Conservation (phyloP, 2,329 filamentous ascomycete genomes). For the Botrytis medusae region DNA sequence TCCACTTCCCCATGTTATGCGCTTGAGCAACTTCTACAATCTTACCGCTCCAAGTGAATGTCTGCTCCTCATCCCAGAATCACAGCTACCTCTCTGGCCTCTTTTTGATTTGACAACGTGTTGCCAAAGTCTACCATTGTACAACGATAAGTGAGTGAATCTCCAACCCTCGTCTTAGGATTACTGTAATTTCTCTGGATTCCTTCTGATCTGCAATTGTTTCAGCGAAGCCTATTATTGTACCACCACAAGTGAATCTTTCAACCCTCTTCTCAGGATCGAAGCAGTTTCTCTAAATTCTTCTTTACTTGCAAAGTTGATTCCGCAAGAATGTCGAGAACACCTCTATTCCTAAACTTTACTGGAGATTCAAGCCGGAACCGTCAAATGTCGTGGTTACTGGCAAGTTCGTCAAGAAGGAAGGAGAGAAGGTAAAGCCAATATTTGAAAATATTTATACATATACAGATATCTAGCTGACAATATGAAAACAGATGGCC, state of each 20-base stretch:
- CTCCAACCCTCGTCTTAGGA: not conserved
- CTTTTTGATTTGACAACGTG: not conserved
- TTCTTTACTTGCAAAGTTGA: not conserved
- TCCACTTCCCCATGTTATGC: constrained; percentile 12
- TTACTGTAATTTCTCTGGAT: not conserved
- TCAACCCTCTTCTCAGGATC: not conserved
- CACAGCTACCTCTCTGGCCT: not conserved
- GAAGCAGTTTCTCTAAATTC: not conserved
- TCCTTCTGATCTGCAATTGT: not conserved
- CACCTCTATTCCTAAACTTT: constrained; percentile 30
- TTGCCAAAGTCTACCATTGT: not conserved
- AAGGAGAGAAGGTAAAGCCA: constrained; percentile 36
- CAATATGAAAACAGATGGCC: constrained; percentile 51
- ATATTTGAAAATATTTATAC: not conserved
- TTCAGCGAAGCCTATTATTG: not conserved
- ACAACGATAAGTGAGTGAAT: not conserved
- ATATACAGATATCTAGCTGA: constrained; percentile 16
- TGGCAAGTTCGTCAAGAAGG: constrained; percentile 36
- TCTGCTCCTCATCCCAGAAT: not conserved
- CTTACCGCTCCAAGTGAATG: not conserved
- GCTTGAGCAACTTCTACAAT: not conserved
- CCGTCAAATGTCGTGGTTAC: constrained; percentile 29
- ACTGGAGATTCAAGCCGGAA: constrained; percentile 23
- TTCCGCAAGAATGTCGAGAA: constrained; percentile 28
- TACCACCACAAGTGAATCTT: constrained; percentile 5